Evolutionary conservation across 1,284 basidiomycete species (phyloP), one percentile per base, ranked within the genome.

Genomic region (Tylopilus orsonianus): DNA sequence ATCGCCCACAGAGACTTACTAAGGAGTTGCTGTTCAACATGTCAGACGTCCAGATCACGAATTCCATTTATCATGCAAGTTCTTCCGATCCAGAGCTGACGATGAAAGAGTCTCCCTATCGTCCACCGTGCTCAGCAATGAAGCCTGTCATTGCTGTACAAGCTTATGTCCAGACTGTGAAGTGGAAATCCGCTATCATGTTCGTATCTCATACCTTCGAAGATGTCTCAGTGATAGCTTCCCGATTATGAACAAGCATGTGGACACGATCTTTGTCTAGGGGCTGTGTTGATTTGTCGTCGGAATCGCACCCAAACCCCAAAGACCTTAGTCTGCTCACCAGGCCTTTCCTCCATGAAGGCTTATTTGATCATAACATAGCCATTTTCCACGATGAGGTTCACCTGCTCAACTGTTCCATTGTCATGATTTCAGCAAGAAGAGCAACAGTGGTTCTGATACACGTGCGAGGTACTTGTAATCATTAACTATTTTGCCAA

Each of bases 301-400:
- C 60, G 2, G 78, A 77, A 58, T 81, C 73, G 50, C 79, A 60
- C 20, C 73, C 77, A 29, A 83, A 62, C 34, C 72, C 70, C 77
- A 29, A 83, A 62, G 33, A 72, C 70, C 46, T 72, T 66, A 12
- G 74, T 78, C 67, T 74, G 81, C 29, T 76, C 71, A 14, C 62
- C 70, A 20, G 42, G 37, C 53, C 78, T 71, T 57, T 77, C 75
- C 53, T 68, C 68, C 8, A 72, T 74, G 58, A 83, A 83, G 1
- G 78, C 80, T 36, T 73, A 59, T 54, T 77, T 75, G 56, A 84
- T 74, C 23, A 79, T 65, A 32, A 83, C 64, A 55, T 76, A 83
- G 20, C 81, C 80, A 55, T 79, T 67, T 47, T 78, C 68, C 41
- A 84, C 63, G 63, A 83, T 83, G 55, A 79, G 74, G 36, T 77